phyloP scores from a whole-genome alignment of 345 rosid species.

The Melaleuca alternifolia region DNA sequence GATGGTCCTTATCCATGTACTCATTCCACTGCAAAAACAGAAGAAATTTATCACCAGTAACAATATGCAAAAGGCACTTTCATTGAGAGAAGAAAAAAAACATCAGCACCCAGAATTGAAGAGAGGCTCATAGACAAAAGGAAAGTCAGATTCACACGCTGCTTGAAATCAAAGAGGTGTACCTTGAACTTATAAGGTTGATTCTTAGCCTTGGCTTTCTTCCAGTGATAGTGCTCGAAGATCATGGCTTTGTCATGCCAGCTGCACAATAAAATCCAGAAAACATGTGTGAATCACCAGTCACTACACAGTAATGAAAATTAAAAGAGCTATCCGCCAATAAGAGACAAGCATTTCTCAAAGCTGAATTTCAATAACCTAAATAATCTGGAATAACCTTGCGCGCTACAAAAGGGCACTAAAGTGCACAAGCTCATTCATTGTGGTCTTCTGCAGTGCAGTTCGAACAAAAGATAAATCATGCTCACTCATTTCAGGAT shows the following conservation, averaged over 20 bases:
- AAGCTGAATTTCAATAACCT: background rate
- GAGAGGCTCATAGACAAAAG: background rate
- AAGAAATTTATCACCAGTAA: background rate
- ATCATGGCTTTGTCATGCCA: conserved; percentile 89
- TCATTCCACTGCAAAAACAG: conserved; percentile 66
- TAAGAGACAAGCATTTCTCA: background rate
- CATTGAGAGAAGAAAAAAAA: background rate
- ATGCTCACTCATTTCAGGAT: background rate
- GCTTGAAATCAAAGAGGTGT: background rate
- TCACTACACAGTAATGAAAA: background rate
- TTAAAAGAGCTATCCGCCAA: background rate
- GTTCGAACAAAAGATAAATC: background rate
- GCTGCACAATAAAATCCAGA: conserved; percentile 27
- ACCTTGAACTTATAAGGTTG: conserved; percentile 83
- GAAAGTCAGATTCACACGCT: background rate
- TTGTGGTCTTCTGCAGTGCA: background rate
- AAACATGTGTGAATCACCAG: background rate
- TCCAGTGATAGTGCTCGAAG: conserved; percentile 83
- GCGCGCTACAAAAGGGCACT: background rate
- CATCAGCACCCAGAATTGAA: background rate
- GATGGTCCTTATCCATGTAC: conserved; percentile 57
- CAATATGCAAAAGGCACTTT: background rate
- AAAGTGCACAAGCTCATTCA: background rate
- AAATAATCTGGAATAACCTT: background rate
- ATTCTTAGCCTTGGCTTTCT: conserved; percentile 59